Evolutionary conservation across 2,329 filamentous ascomycete species (phyloP).

Genomic region (Sphaceloma murrayae): DNA sequence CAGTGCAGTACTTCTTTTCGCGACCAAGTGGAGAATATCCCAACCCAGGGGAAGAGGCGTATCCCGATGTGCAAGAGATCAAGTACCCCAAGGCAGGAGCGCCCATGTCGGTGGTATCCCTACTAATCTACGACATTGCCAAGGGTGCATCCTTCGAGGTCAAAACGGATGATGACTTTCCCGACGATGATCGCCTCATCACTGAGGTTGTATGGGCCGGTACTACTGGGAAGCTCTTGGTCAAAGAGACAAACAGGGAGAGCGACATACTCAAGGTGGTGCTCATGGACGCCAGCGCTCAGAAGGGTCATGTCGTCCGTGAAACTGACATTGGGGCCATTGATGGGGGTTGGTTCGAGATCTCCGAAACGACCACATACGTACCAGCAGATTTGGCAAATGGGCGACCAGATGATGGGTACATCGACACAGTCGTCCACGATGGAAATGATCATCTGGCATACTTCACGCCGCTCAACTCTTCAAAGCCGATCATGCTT

Average conservation of each 20-base stretch:
- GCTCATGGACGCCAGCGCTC: slow-evolving; percentile 65
- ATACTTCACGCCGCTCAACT: slow-evolving; percentile 85
- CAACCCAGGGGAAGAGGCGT: slow-evolving; percentile 65
- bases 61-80: slow-evolving; percentile 82
- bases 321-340: slow-evolving; percentile 68
- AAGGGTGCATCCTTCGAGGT: slow-evolving; percentile 73
- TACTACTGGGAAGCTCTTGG: slow-evolving; percentile 59
- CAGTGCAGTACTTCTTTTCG: slow-evolving; percentile 85
- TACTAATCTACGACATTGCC: slow-evolving; percentile 79
- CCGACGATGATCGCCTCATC: slow-evolving; percentile 74
- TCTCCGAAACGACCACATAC: slow-evolving; percentile 74
- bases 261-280: slow-evolving; percentile 85
- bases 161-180: slow-evolving; percentile 65
- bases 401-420: slow-evolving; percentile 66
- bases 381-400: slow-evolving; percentile 73
- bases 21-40: slow-evolving; percentile 67
- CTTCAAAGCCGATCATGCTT: slow-evolving; percentile 68
- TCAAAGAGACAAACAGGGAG: slow-evolving; percentile 89
- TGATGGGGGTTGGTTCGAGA: slow-evolving; percentile 97
- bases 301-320: slow-evolving; percentile 68
- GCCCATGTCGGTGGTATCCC: slow-evolving; percentile 79
- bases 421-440: slow-evolving; percentile 82
- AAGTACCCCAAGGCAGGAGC: slow-evolving; percentile 96
- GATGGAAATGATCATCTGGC: slow-evolving; percentile 83
- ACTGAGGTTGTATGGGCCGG: slow-evolving; percentile 91